These are phyloP conservation scores for Saccharata proteae DNA, from an alignment of 2,329 filamentous ascomycete genomes.

Conservation along the genomic window DNA sequence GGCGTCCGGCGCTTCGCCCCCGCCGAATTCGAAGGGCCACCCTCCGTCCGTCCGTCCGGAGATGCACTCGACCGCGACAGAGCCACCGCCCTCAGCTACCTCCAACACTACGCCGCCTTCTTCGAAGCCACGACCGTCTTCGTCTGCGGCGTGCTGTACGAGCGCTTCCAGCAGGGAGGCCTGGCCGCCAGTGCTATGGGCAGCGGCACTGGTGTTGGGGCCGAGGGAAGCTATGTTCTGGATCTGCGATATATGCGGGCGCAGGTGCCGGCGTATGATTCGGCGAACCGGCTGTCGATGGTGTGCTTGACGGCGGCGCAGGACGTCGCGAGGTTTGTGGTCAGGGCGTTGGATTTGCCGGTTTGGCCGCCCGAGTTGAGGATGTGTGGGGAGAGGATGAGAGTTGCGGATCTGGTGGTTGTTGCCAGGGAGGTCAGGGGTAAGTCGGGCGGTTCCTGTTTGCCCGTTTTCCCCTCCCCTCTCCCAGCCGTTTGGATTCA, in stretches of 20 bases:
- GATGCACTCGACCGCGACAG: constrained; percentile 53
- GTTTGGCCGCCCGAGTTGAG: constrained; percentile 58
- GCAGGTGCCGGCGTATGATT: constrained; percentile 46
- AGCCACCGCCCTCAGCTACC: constrained; percentile 41
- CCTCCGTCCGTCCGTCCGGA: constrained; percentile 40
- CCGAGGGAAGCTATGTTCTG: constrained; percentile 54
- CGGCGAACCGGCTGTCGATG: constrained; percentile 30
- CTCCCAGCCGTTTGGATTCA: neutral
- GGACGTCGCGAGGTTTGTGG: constrained; percentile 60
- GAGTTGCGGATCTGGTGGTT: constrained; percentile 48
- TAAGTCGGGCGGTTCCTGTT: constrained; percentile 13
- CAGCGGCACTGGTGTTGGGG: constrained; percentile 35
- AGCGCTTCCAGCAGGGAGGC: constrained; percentile 58
- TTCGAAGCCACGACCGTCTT: constrained; percentile 57
- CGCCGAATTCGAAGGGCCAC: constrained; percentile 60
- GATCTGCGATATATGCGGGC: constrained; percentile 47
- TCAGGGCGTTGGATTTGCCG: constrained; percentile 52
- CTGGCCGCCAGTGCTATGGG: constrained; percentile 50
- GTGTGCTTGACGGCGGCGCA: constrained; percentile 58
- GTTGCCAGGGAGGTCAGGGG: constrained; percentile 37
- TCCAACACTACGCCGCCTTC: constrained; percentile 42
- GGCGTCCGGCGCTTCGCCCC: constrained; percentile 60
- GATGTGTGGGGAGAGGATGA: constrained; percentile 55
- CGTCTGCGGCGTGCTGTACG: constrained; percentile 64
- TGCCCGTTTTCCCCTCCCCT: neutral